Evolutionary conservation across 192 early-diverging fungal genomes (phyloP).

Genomic region (Coemansia sp.): DNA sequence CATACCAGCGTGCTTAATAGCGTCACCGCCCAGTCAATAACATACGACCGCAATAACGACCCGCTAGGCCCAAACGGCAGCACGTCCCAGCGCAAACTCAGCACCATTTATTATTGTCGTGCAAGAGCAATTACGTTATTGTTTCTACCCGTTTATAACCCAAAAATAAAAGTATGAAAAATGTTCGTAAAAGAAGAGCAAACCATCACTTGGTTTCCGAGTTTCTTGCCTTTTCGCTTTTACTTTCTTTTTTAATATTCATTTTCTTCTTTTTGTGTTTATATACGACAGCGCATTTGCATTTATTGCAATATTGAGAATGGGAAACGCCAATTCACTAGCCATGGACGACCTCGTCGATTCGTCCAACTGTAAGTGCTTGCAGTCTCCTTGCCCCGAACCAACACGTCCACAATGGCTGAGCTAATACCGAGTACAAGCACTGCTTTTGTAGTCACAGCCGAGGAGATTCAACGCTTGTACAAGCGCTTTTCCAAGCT

Average conservation of each 20-base stretch:
- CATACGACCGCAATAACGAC: conserved; percentile 31
- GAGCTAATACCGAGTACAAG: not conserved
- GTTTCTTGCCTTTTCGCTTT: too few species aligned
- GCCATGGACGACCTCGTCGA: conserved; percentile 45
- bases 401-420: too few species aligned
- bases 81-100: not conserved
- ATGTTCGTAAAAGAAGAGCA: too few species aligned
- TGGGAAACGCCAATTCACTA: conserved; percentile 52
- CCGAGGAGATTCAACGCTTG: conserved; percentile 93
- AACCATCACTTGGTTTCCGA: too few species aligned
- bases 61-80: not conserved
- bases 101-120: not conserved
- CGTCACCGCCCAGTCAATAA: conserved; percentile 59
- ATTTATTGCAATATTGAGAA: conserved; percentile 3
- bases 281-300: too few species aligned
- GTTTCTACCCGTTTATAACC: too few species aligned
- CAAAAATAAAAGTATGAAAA: too few species aligned
- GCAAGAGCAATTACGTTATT: too few species aligned
- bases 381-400: not conserved
- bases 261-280: not conserved
- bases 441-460: conserved; percentile 57
- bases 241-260: not conserved
- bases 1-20: conserved; percentile 58
- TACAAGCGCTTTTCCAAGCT: conserved; percentile 99
- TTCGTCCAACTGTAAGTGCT: conserved; percentile 45